phyloP scores from a whole-genome alignment of 2,329 filamentous ascomycete genomes.

The Aspergillus sp. region DNA sequence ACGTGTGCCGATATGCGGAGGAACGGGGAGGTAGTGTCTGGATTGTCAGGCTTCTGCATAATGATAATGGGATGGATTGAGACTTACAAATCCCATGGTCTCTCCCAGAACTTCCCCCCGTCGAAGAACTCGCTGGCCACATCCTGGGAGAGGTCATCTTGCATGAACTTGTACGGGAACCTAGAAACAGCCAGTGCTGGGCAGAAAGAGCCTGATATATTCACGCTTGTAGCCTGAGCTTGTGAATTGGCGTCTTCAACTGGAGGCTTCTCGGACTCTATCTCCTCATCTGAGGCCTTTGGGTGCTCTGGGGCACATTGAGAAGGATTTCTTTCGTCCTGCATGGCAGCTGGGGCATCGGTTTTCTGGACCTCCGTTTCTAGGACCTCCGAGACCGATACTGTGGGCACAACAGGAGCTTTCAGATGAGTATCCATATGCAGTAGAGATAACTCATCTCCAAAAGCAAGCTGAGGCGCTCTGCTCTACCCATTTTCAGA shows the following conservation, averaged over 20 bases:
- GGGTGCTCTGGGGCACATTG: no score
- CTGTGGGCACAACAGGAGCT: background rate
- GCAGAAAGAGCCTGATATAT: conserved; percentile 27
- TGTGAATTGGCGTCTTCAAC: no score
- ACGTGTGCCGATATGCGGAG: conserved; percentile 37
- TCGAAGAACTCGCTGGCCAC: conserved; percentile 36
- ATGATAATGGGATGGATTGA: background rate
- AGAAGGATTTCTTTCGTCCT: no score
- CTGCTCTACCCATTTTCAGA: conserved; percentile 15
- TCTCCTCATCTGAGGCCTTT: no score
- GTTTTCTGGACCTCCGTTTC: background rate
- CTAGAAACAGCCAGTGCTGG: conserved; percentile 32
- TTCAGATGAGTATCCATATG: conserved; percentile 13
- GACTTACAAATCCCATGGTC: conserved; percentile 69
- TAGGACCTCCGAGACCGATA: background rate
- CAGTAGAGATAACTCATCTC: conserved; percentile 14
- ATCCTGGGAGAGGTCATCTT: conserved; percentile 20
- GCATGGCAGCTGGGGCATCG: background rate
- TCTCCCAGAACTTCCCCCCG: conserved; percentile 40
- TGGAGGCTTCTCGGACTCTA: background rate
- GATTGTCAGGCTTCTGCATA: background rate
- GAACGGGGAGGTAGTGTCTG: conserved; percentile 61
- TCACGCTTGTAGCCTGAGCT: conserved; percentile 1
- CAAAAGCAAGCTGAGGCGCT: conserved; percentile 25
- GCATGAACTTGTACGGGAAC: conserved; percentile 38